Conservation (phyloP, 345 rosid genomes). For the Bruguiera sexangula region DNA sequence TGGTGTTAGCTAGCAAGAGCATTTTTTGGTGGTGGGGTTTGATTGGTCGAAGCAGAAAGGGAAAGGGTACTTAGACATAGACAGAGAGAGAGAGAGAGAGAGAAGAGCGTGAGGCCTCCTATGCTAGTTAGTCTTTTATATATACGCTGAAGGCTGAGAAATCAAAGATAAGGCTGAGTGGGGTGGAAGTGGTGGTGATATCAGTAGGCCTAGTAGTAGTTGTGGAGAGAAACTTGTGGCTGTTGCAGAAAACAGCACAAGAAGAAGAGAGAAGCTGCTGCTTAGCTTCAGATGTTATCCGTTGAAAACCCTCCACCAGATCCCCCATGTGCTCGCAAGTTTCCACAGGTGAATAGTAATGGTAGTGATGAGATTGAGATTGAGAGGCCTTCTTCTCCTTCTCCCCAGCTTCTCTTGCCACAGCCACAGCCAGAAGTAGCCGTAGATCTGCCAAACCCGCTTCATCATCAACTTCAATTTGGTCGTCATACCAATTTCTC, state of each 20-base stretch:
- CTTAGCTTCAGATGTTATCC: conserved; percentile 84
- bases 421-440: conserved; percentile 12
- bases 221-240: conserved; percentile 48
- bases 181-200: conserved; percentile 27
- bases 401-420: conserved; percentile 38
- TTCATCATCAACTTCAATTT: conserved; percentile 21
- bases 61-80: conserved; percentile 8
- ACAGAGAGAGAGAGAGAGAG: conserved; percentile 4
- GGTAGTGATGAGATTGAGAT: conserved; percentile 29
- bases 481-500: conserved; percentile 59
- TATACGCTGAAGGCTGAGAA: conserved; percentile 67
- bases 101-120: neutral
- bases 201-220: conserved; percentile 13
- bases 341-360: conserved; percentile 27
- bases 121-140: neutral
- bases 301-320: conserved; percentile 62
- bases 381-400: conserved; percentile 43
- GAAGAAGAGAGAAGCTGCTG: conserved; percentile 36
- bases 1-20: neutral
- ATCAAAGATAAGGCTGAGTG: conserved; percentile 42
- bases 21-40: conserved; percentile 32
- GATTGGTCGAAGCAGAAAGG: conserved; percentile 14
- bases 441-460: conserved; percentile 44
- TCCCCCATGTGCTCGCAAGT: conserved; percentile 54
- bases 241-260: conserved; percentile 60